These are phyloP conservation scores for Crinitomyces ghanaensis DNA, from an alignment of 805 yeast species.

Conservation along the genomic window DNA sequence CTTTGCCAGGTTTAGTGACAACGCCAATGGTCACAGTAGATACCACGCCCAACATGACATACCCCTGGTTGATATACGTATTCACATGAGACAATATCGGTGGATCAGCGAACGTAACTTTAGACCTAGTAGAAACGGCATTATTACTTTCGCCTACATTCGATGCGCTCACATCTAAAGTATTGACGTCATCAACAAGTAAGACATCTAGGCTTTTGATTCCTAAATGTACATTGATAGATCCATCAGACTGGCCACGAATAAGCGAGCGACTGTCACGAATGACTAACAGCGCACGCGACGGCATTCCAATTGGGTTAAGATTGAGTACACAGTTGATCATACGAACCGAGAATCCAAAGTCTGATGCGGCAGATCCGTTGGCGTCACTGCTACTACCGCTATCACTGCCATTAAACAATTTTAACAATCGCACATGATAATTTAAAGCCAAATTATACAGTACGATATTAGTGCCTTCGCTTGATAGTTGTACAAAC, in stretches of 20 bases:
- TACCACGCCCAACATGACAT: slow-evolving; percentile 37
- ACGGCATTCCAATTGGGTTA: slow-evolving; percentile 46
- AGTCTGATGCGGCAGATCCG: slow-evolving; percentile 8
- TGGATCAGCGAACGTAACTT: background rate
- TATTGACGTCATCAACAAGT: slow-evolving; percentile 50
- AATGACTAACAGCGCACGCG: slow-evolving; percentile 43
- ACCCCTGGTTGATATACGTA: slow-evolving; percentile 37
- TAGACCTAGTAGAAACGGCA: background rate
- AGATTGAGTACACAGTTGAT: slow-evolving; percentile 50
- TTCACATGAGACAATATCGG: background rate
- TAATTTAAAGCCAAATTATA: slow-evolving; percentile 43
- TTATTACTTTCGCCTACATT: background rate
- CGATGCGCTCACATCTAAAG: slow-evolving; percentile 16
- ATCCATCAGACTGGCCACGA: slow-evolving; percentile 27
- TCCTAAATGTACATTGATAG: slow-evolving; percentile 32
- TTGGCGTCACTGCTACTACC: slow-evolving; percentile 9
- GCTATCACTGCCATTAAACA: slow-evolving; percentile 29
- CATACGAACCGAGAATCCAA: slow-evolving; percentile 20
- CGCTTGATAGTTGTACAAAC: slow-evolving; percentile 29
- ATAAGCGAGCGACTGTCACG: slow-evolving; percentile 46
- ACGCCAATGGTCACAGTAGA: slow-evolving; percentile 19
- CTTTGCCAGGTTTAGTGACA: background rate
- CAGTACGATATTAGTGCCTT: slow-evolving; percentile 30
- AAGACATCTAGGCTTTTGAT: slow-evolving; percentile 40
- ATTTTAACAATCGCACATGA: slow-evolving; percentile 45